A percentile compares a stretch with the other conserved stretches of the same genome.
Evolutionary conservation across 768 basidiomycete species (phyloP).

Genomic region (Leccinellum luteum): DNA sequence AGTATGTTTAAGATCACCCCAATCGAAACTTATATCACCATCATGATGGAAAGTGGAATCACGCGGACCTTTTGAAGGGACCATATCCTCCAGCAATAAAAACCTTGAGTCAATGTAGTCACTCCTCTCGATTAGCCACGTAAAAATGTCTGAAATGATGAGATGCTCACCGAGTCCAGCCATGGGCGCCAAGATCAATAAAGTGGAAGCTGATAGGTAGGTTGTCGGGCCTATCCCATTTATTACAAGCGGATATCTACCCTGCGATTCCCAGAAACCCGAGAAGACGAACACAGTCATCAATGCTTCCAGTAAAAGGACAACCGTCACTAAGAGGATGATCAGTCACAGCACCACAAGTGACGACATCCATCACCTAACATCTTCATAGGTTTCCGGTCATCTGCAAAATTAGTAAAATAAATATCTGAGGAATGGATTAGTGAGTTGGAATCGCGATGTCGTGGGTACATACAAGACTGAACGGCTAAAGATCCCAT

Average conservation of each 20-base stretch:
- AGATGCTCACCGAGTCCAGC: not conserved
- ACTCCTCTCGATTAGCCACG: not conserved
- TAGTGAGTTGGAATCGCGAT: not conserved
- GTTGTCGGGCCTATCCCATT: too few species aligned
- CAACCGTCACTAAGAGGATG: not conserved
- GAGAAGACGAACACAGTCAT: not conserved
- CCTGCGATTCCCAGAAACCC: fast-evolving
- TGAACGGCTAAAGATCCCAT: too few species aligned
- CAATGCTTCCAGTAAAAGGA: not conserved
- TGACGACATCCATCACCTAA: not conserved
- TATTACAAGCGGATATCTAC: too few species aligned
- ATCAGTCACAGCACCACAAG: not conserved
- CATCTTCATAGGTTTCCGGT: not conserved
- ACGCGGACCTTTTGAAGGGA: not conserved
- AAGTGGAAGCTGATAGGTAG: too few species aligned
- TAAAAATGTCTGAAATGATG: not conserved
- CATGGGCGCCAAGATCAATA: not conserved
- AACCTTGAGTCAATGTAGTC: conserved; percentile 8
- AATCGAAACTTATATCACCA: conserved; percentile 2
- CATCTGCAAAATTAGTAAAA: not conserved
- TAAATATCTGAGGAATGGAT: not conserved
- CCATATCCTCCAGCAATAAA: conserved; percentile 25
- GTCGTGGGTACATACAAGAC: too few species aligned
- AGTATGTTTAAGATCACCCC: not conserved
- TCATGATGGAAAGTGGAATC: conserved; percentile 12